Percentiles rank a stretch among this genome's conserved stretches.
Evolutionary conservation across 345 rosid genomes (phyloP).

Genomic region (Lepidium africanum): DNA sequence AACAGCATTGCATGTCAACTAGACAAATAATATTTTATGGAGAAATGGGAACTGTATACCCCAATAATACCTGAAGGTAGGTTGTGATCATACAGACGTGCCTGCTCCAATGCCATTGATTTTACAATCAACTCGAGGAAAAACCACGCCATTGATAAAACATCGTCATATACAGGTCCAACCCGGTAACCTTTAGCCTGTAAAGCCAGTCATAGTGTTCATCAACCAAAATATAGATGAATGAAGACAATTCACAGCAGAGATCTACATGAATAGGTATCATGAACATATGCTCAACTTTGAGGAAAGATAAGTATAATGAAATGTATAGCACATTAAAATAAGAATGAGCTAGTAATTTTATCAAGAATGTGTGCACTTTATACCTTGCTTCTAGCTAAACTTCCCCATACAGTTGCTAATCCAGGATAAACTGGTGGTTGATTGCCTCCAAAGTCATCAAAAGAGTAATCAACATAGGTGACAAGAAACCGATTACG

Average conservation of each 20-base stretch:
- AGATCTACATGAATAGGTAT: not conserved
- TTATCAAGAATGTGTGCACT: not conserved
- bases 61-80: conserved; percentile 70
- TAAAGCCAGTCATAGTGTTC: conserved; percentile 16
- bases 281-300: not conserved
- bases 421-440: conserved; percentile 98
- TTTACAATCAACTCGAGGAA: conserved; percentile 95
- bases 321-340: not conserved
- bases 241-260: conserved; percentile 2
- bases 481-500: conserved; percentile 90
- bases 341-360: not conserved
- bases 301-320: not conserved
- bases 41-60: conserved; percentile 5
- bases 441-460: conserved; percentile 98
- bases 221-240: not conserved
- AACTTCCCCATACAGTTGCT: conserved; percentile 98
- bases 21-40: not conserved
- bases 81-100: conserved; percentile 76
- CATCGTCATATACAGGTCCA: conserved; percentile 99
- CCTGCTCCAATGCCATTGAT: conserved; percentile 98
- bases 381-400: conserved; percentile 96
- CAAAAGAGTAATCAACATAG: conserved; percentile 92
- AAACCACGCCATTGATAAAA: conserved; percentile 99
- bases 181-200: conserved; percentile 99
- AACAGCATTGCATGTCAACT: not conserved